Conservation (phyloP, 495 filamentous ascomycete species). For the Penicillium odoratum region DNA sequence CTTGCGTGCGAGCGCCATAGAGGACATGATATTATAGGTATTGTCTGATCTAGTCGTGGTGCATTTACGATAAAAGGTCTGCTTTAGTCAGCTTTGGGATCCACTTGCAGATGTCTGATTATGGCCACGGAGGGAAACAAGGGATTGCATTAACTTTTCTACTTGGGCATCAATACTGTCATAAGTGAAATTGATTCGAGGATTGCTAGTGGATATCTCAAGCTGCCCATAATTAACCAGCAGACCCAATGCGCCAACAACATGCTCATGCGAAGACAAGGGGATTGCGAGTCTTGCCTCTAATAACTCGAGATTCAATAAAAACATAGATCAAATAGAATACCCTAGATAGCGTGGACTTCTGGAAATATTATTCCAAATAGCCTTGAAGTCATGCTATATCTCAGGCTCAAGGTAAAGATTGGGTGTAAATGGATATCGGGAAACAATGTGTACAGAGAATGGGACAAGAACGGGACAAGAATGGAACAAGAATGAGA, state of each 20-base stretch:
- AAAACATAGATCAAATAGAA: conserved; percentile 2
- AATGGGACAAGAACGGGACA: conserved; percentile 20
- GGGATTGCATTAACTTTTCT: neutral
- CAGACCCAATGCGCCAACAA: conserved; percentile 15
- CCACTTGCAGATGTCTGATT: neutral
- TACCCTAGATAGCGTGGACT: neutral
- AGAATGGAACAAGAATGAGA: neutral
- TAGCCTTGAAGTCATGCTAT: conserved; percentile 6
- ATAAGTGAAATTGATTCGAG: neutral
- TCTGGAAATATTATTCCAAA: conserved; percentile 6
- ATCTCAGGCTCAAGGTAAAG: neutral
- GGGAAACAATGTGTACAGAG: conserved; percentile 26
- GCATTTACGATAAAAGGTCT: too few species aligned
- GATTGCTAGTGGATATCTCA: conserved; percentile 8
- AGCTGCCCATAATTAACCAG: conserved; percentile 8
- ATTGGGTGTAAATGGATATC: conserved; percentile 23
- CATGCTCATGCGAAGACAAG: conserved; percentile 23
- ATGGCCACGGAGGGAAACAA: too few species aligned
- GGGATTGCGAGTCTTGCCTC: conserved; percentile 6
- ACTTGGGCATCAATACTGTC: neutral
- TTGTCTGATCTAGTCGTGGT: neutral
- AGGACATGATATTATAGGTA: neutral
- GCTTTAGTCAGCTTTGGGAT: neutral
- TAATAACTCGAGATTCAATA: conserved; percentile 6
- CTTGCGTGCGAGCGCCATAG: neutral